phyloP scores from a whole-genome alignment of 2,329 filamentous ascomycete genomes.

The Ophiognomonia clavigignenti-juglandacearum region DNA sequence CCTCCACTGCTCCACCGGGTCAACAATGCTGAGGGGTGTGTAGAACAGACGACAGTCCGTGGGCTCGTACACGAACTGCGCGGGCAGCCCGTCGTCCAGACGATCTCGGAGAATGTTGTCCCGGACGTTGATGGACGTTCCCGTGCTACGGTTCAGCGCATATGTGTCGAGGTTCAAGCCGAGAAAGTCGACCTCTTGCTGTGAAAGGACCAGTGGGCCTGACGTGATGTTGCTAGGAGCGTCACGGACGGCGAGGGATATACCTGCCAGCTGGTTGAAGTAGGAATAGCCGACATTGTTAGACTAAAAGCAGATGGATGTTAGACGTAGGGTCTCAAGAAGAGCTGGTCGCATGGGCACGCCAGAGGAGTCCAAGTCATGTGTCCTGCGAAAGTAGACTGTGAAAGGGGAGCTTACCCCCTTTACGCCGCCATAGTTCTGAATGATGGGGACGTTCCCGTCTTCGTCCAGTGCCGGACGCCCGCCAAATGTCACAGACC shows the following conservation, averaged over 20 bases:
- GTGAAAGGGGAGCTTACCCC: no score
- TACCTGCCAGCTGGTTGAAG: constrained; percentile 23
- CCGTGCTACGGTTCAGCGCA: constrained; percentile 24
- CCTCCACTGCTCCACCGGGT: constrained; percentile 43
- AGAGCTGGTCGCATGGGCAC: no score
- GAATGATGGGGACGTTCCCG: constrained; percentile 28
- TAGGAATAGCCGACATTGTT: constrained; percentile 23
- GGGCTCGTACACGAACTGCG: constrained; percentile 44
- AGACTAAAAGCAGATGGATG: constrained; percentile 19
- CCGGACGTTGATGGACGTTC: constrained; percentile 30
- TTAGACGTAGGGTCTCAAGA: constrained; percentile 9
- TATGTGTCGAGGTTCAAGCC: constrained; percentile 22
- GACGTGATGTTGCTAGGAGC: constrained; percentile 1
- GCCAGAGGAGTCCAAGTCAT: no score
- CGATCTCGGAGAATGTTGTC: constrained; percentile 33
- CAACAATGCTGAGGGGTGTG: constrained; percentile 41
- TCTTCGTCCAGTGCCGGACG: constrained; percentile 22
- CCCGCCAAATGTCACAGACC: constrained; percentile 47
- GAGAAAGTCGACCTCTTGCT: constrained; percentile 14
- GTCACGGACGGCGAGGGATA: constrained; percentile 3
- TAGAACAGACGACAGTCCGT: constrained; percentile 49
- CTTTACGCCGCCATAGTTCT: constrained; percentile 49
- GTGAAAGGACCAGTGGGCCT: background rate
- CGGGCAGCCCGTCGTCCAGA: constrained; percentile 34
- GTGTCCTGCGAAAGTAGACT: no score